A percentile compares a stretch with the other conserved stretches of the same genome.
These are phyloP conservation scores for Leishmania aethiopica DNA, from an alignment of 208 protist species.

Conservation along the genomic window DNA sequence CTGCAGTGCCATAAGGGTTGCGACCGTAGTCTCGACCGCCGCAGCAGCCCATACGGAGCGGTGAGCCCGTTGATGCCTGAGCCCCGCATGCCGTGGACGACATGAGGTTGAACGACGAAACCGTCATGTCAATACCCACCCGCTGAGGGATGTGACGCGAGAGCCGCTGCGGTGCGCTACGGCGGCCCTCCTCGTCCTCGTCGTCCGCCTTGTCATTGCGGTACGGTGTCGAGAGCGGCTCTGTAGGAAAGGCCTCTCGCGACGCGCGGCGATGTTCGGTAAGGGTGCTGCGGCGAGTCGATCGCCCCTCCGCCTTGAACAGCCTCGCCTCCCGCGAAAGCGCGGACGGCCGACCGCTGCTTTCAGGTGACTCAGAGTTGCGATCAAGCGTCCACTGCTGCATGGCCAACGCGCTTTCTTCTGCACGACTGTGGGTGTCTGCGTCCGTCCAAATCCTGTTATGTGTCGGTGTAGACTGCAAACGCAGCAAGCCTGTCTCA, in stretches of 20 bases:
- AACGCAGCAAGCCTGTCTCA: background rate
- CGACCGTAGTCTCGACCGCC: background rate
- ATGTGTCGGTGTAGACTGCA: background rate
- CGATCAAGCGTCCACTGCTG: slow-evolving; percentile 33
- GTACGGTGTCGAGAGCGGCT: background rate
- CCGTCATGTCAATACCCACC: slow-evolving; percentile 77
- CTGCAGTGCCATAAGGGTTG: background rate
- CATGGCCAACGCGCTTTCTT: slow-evolving; percentile 4
- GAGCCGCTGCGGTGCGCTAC: slow-evolving; percentile 48
- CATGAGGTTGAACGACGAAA: slow-evolving; percentile 78
- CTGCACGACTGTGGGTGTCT: background rate
- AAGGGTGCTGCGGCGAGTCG: slow-evolving; percentile 6
- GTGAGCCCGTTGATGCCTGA: slow-evolving; percentile 12
- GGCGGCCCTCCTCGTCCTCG: slow-evolving; percentile 46
- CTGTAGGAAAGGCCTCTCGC: background rate
- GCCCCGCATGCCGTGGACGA: background rate
- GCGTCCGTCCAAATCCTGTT: background rate
- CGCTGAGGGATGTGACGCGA: slow-evolving; percentile 87
- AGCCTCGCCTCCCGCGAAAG: slow-evolving; percentile 17
- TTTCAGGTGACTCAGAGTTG: slow-evolving; percentile 36
- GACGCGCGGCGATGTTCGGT: background rate
- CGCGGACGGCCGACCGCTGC: slow-evolving; percentile 22
- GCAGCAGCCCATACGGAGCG: background rate
- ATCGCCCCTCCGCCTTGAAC: slow-evolving; percentile 8
- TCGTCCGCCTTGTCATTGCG: slow-evolving; percentile 6